Conservation (phyloP, 306 rosid species). For the Prunus kanzakura region DNA sequence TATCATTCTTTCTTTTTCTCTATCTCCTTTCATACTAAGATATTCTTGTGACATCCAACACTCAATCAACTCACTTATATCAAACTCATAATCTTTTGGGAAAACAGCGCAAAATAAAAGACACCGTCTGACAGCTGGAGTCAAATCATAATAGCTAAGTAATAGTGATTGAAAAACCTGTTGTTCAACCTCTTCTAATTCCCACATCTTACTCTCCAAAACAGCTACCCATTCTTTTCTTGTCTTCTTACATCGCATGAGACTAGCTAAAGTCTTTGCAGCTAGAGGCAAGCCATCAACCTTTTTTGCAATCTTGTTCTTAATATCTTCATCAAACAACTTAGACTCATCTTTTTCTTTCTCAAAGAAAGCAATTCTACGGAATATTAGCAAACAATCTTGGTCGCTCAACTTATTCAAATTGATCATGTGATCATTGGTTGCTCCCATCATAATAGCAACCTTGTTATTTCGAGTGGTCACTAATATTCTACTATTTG, state of each 20-base stretch:
- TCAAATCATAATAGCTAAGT: not conserved
- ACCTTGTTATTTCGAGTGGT: not conserved
- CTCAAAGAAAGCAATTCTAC: not conserved
- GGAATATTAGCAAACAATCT: not conserved
- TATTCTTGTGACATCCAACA: too few relatives aligned
- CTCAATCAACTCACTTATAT: too few relatives aligned
- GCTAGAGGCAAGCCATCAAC: not conserved
- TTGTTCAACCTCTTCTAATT: not conserved
- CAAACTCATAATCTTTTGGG: not conserved
- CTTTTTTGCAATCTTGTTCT: not conserved
- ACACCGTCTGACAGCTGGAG: not conserved
- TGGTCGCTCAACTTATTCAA: not conserved
- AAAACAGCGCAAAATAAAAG: not conserved
- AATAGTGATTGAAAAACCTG: not conserved
- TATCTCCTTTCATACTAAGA: too few relatives aligned
- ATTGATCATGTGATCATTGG: not conserved
- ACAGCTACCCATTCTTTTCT: not conserved
- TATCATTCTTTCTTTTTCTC: not conserved
- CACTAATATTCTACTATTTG: not conserved
- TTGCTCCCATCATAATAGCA: not conserved
- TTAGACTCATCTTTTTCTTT: too few relatives aligned
- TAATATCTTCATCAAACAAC: not conserved
- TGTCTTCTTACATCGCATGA: not conserved
- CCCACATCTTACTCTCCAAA: not conserved
- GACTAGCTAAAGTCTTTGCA: conserved; percentile 4